Evolutionary conservation across 1,139 yeast species (phyloP), one percentile per base, ranked within the genome.

Genomic region (Taphrina sp.): DNA sequence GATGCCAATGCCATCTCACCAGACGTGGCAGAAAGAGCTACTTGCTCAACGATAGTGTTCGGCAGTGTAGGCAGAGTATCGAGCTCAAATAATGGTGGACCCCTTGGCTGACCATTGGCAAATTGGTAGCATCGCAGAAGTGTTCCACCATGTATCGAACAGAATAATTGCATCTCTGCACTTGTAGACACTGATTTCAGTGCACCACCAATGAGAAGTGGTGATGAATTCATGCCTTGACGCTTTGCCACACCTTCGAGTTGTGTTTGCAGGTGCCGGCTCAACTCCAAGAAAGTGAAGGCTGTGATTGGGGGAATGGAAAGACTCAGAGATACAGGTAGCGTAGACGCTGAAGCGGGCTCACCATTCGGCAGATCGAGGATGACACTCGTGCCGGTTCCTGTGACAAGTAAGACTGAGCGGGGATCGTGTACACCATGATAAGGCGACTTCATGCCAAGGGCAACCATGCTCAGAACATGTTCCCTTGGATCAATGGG

Each of bases 131-230:
- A 68, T 61, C 95, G 76, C 0, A 92, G 81, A 20, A 80, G 75
- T 0, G 96, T 97, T 64, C 83, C 82, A 34, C 78, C 77, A 67
- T 88, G 96, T 1, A 96, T 97, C 0, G 95, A 80, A 1, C 85
- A 77, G 47, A 85, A 69, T 1, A 88, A 7, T 26, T 26, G 31
- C 73, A n/a, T n/a, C n/a, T n/a, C n/a, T n/a, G n/a, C n/a, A n/a
- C n/a, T n/a, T n/a, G n/a, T n/a, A n/a, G n/a, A n/a, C n/a, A n/a
- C n/a, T n/a, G n/a, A 73, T 0, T 78, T 78, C 0, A 94, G 83
- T 1, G 82, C 79, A 5, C 98, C 98, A 38, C 98, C 98, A 59
- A 74, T 76, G 49, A 90, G 72, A 8, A 85, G 69, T 10, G 33
- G 17, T 7, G 24, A 20, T 14, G 35, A 29, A 19, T 19, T 35